phyloP scores from a whole-genome alignment of 2,329 filamentous ascomycete genomes.

The Plectosphaerella cucumerina region DNA sequence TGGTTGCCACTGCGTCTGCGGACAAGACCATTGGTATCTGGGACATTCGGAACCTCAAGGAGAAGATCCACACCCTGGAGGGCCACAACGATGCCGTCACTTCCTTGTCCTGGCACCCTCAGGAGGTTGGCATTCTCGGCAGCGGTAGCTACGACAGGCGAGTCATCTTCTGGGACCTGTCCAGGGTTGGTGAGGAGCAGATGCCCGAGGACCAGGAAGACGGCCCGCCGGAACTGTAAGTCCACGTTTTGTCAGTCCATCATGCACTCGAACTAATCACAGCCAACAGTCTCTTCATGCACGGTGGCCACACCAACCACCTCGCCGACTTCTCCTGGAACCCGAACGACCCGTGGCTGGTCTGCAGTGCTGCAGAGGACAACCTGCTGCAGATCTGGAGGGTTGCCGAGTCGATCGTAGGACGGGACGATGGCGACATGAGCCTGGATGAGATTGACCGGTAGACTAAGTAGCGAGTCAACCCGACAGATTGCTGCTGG shows the following conservation, averaged over 20 bases:
- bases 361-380: conserved; percentile 93
- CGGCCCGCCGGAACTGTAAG: conserved; percentile 84
- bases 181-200: conserved; percentile 88
- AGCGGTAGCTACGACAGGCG: conserved; percentile 90
- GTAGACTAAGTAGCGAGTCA: conserved; percentile 24
- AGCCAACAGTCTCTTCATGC: conserved; percentile 78
- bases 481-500: too few species aligned
- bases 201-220: conserved; percentile 92
- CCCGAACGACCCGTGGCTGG: conserved; percentile 91
- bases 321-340: conserved; percentile 99
- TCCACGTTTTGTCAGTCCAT: not conserved
- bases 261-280: not conserved
- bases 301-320: conserved; percentile 95
- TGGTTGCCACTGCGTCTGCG: conserved; percentile 88
- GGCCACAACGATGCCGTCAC: conserved; percentile 88
- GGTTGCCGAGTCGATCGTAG: conserved; percentile 76
- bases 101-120: conserved; percentile 90
- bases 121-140: conserved; percentile 81
- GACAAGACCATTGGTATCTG: conserved; percentile 95
- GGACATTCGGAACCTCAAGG: conserved; percentile 88
- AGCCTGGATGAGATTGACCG: conserved; percentile 73
- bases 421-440: conserved; percentile 70
- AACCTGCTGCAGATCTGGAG: conserved; percentile 96
- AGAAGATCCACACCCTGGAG: conserved; percentile 85
- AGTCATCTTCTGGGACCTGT: conserved; percentile 95